These are phyloP conservation scores for Tephrocybe sp. DNA, from an alignment of 768 basidiomycete species.

Conservation along the genomic window DNA sequence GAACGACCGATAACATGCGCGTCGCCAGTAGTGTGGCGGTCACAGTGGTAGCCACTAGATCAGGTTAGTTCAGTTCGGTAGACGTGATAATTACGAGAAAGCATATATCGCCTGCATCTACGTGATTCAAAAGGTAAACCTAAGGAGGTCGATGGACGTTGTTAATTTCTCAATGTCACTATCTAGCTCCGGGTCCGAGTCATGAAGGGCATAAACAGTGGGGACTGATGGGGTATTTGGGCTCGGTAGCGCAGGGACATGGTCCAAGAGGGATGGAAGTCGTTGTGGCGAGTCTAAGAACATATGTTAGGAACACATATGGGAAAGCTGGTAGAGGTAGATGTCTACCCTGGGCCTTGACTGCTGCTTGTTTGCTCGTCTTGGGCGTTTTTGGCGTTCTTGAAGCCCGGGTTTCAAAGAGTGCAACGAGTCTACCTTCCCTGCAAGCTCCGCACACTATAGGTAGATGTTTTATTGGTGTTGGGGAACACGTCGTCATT, in stretches of 20 bases:
- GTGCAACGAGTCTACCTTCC: slow-evolving; percentile 53
- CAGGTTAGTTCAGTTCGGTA: no score
- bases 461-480: background rate
- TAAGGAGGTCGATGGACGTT: slow-evolving; percentile 23
- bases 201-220: slow-evolving; percentile 11
- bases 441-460: slow-evolving; percentile 71
- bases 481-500: no score
- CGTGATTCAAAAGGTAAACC: slow-evolving; percentile 7
- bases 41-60: no score
- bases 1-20: no score
- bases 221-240: background rate
- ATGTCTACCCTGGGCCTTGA: slow-evolving; percentile 44
- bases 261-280: slow-evolving; percentile 3
- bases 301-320: no score
- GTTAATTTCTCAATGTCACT: slow-evolving; percentile 31
- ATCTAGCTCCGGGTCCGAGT: slow-evolving; percentile 28
- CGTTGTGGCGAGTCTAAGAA: slow-evolving; percentile 34
- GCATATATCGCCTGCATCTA: no score
- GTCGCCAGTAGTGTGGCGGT: no score
- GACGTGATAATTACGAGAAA: no score
- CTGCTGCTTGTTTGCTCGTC: slow-evolving; percentile 42
- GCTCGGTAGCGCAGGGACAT: background rate
- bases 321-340: no score
- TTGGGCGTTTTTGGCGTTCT: slow-evolving; percentile 34
- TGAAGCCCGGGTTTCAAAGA: slow-evolving; percentile 43